Evolutionary conservation across 2,329 filamentous ascomycete species (phyloP).

Genomic region (Aspergillus alliaceus): DNA sequence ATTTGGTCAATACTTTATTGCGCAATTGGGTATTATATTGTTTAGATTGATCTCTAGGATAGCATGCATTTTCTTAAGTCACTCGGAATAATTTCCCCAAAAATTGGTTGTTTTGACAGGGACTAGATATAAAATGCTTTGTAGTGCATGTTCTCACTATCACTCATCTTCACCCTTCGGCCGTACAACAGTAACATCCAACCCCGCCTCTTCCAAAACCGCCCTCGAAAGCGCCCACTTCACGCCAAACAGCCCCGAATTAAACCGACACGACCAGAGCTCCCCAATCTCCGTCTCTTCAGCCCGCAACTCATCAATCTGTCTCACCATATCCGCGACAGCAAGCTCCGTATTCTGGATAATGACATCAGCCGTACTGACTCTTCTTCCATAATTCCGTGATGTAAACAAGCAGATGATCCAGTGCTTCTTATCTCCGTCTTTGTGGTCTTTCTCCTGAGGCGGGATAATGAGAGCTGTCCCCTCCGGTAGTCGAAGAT

Average conservation of each 20-base stretch:
- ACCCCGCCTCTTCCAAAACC: slow-evolving; percentile 42
- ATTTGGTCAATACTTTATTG: not conserved
- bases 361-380: slow-evolving; percentile 42
- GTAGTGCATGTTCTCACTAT: too few relatives aligned
- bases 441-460: slow-evolving; percentile 33
- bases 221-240: slow-evolving; percentile 52
- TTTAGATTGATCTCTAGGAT: too few relatives aligned
- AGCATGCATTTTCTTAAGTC: too few relatives aligned
- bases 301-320: slow-evolving; percentile 37
- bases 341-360: slow-evolving; percentile 51
- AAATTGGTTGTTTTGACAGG: too few relatives aligned
- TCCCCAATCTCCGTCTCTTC: slow-evolving; percentile 7
- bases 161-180: slow-evolving; percentile 20
- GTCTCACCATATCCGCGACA: slow-evolving; percentile 48
- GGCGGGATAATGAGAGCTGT: slow-evolving; percentile 57
- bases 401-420: slow-evolving; percentile 62
- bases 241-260: slow-evolving; percentile 58
- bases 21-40: not conserved
- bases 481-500: slow-evolving; percentile 38
- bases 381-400: slow-evolving; percentile 46
- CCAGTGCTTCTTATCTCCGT: slow-evolving; percentile 46
- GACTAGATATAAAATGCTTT: too few relatives aligned
- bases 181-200: slow-evolving; percentile 37
- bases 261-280: slow-evolving; percentile 54
- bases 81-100: too few relatives aligned